These are phyloP conservation scores for Acephala macrosclerotiorum DNA, from an alignment of 2,329 filamentous ascomycete species.

Conservation along the genomic window DNA sequence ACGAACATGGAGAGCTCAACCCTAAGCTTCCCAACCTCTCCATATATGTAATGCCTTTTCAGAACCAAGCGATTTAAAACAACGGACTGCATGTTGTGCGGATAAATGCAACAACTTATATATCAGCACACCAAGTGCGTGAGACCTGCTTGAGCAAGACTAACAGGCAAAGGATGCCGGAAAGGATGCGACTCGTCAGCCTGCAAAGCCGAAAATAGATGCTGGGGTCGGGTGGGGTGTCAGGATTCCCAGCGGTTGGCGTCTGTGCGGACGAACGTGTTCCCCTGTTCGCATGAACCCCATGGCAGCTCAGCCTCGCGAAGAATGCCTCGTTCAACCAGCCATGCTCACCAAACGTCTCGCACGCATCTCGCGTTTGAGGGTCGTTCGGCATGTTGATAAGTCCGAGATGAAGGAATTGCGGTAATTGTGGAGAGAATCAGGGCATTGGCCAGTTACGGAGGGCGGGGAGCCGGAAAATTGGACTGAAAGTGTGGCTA, in stretches of 20 bases:
- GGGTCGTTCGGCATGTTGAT: constrained; percentile 11
- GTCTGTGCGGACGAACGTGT: constrained; percentile 28
- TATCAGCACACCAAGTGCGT: constrained; percentile 9
- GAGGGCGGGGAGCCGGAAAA: neutral
- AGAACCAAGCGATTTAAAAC: neutral
- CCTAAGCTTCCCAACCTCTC: constrained; percentile 14
- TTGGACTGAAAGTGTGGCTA: neutral
- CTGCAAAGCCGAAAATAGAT: constrained; percentile 29
- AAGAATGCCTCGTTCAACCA: constrained; percentile 21
- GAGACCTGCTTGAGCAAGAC: constrained; percentile 11
- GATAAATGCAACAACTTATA: constrained; percentile 22
- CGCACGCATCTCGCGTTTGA: constrained; percentile 15
- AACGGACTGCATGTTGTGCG: constrained; percentile 19
- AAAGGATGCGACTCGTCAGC: constrained; percentile 13
- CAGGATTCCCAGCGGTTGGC: neutral
- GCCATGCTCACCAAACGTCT: constrained; percentile 7
- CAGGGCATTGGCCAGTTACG: neutral
- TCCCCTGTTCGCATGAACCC: constrained; percentile 21
- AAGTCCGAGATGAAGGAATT: neutral
- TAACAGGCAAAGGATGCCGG: constrained; percentile 5
- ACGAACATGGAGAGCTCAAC: neutral
- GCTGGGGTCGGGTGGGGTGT: neutral
- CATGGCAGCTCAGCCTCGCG: constrained; percentile 21
- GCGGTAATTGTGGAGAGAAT: constrained; percentile 8
- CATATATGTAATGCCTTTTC: constrained; percentile 17